Conservation (phyloP, 2,329 filamentous ascomycete species). For the Aspergillus sp. region DNA sequence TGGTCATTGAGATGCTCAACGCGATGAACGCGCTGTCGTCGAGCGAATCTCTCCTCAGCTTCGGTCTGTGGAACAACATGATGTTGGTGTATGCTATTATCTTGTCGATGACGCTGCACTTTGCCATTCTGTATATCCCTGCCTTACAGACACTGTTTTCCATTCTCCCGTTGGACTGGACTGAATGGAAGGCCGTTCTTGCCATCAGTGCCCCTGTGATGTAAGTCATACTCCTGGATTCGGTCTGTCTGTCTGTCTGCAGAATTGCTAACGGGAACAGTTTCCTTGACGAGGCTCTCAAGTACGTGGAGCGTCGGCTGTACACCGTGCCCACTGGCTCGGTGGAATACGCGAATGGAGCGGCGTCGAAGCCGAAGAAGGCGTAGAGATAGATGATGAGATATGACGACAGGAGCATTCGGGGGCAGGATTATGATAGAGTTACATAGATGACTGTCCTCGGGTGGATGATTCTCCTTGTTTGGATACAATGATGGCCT, state of each 20-base stretch:
- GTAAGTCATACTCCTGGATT: conserved; percentile 53
- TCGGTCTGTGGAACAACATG: conserved; percentile 98
- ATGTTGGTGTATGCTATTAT: conserved; percentile 94
- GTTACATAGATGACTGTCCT: conserved; percentile 17
- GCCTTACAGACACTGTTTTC: conserved; percentile 86
- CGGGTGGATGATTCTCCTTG: conserved; percentile 1
- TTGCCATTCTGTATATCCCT: conserved; percentile 87
- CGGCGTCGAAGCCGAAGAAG: conserved; percentile 33
- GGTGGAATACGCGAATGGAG: conserved; percentile 27
- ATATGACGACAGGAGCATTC: conserved; percentile 13
- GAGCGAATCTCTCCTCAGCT: conserved; percentile 86
- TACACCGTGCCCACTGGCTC: conserved; percentile 43
- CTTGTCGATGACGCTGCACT: conserved; percentile 92
- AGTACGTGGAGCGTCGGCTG: conserved; percentile 68
- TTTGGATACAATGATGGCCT: conserved; percentile 13
- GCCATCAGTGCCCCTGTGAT: conserved; percentile 88
- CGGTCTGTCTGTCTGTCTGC: not conserved
- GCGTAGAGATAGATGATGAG: conserved; percentile 25
- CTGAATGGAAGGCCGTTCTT: conserved; percentile 90
- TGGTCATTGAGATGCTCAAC: conserved; percentile 99
- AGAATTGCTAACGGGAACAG: conserved; percentile 42
- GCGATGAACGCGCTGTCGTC: conserved; percentile 97
- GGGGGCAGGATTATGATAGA: conserved; percentile 17
- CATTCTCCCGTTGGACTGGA: conserved; percentile 79
- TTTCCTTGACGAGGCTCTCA: conserved; percentile 79